A percentile compares a stretch with the other conserved stretches of the same genome.
Conservation (phyloP, 1,284 basidiomycete genomes). For the Cutaneotrichosporon dermatis region DNA sequence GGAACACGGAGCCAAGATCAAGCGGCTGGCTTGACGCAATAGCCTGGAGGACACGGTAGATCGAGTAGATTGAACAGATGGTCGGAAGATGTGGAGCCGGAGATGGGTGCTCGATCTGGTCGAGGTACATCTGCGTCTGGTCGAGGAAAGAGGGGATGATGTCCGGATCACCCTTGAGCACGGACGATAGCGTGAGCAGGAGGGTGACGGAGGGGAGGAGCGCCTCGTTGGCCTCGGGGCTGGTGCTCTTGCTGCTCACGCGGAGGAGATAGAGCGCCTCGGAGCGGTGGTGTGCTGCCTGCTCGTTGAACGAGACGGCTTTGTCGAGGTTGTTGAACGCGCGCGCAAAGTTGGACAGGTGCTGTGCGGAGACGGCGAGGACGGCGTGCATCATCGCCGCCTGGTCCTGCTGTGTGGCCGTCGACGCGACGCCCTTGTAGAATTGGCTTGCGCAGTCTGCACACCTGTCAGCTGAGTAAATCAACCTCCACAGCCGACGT, state of each 20-base stretch:
- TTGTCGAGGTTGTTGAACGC: background rate
- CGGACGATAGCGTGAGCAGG: background rate
- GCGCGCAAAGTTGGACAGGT: background rate
- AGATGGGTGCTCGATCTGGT: background rate
- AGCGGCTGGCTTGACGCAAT: background rate
- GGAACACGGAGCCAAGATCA: background rate
- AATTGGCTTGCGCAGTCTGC: background rate
- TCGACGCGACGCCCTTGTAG: background rate
- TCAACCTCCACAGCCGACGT: background rate
- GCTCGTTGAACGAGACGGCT: constrained; percentile 1
- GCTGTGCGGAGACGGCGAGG: background rate
- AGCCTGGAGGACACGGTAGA: constrained; percentile 2
- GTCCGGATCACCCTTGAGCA: constrained; percentile 2
- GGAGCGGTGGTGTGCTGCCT: background rate
- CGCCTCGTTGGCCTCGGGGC: background rate
- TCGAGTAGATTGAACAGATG: background rate
- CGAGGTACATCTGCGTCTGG: constrained; percentile 1
- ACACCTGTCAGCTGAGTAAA: too few species aligned
- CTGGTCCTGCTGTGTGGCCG: background rate
- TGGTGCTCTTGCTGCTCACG: background rate
- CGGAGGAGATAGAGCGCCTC: constrained; percentile 1
- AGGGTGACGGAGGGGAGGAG: background rate
- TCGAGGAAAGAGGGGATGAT: background rate
- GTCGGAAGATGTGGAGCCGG: background rate
- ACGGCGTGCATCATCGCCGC: constrained; percentile 3